Evolutionary conservation across 1,284 basidiomycete species (phyloP), one percentile per base, ranked within the genome.

Genomic region (Naganishia sp.): DNA sequence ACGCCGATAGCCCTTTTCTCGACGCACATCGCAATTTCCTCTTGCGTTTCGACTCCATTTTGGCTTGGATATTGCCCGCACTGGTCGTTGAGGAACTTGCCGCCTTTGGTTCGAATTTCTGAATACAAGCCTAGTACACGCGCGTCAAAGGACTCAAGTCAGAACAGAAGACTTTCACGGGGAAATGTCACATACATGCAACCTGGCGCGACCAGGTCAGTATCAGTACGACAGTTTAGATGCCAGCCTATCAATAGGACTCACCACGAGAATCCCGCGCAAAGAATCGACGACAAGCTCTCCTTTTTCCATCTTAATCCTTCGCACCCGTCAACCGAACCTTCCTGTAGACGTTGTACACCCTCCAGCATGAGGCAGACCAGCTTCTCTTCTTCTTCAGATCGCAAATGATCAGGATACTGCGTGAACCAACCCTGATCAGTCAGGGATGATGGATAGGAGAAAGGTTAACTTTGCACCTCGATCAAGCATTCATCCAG

Each of bases 201-300:
- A 18, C 59, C 59, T 61, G 13, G 36, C 1, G 16, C 1, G 9
- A 39, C 31, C 13, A 6, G 6, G 15, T 25, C 13, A 4, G 10
- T 13, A 36, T 36, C 36, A 50, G 45, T 13, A 13, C 36, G 36
- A 16, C n/a, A 36, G n/a, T 0, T 9, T 3, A 11, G 23, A 0
- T 42, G 18, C 7, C 10, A 39, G 16, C 25, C 16, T 11, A 23
- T 33, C 3, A 6, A n/a, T 7, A 9, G 42, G n/a, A 16, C 59
- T 42, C 28, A 52, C 59, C 59, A 61, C 23, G 59, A 42, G 21
- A 61, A 43, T 18, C 59, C 59, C 16, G 33, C 33, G n/a, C 48
- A 61, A 7, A 61, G 48, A 18, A 42, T 31, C 6, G 25, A n/a
- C 10, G 39, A 33, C 10, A 61, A 11, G 7, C 25, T 28, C 23